A percentile compares a stretch with the other conserved stretches of the same genome.
Evolutionary conservation across 2,329 filamentous ascomycete species (phyloP).

Genomic region (Monosporascus sp.): DNA sequence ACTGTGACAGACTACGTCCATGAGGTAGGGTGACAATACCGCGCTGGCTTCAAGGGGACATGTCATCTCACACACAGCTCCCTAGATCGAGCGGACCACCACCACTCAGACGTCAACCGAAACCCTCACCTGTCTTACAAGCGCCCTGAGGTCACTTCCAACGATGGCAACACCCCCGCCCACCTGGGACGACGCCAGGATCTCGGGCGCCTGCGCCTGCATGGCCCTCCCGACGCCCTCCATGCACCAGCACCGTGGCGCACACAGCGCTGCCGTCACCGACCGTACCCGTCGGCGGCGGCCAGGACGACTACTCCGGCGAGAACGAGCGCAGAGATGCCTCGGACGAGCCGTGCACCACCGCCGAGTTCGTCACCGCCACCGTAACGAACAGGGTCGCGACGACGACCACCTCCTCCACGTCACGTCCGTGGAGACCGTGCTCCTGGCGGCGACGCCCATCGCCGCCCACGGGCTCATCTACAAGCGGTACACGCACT

Average conservation of each 20-base stretch:
- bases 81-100: background rate
- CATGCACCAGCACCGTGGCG: conserved; percentile 4
- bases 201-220: conserved; percentile 8
- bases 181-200: conserved; percentile 1
- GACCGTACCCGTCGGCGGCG: no score
- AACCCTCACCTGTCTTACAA: background rate
- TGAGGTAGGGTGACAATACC: background rate
- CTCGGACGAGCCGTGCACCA: no score
- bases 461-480: conserved; percentile 5
- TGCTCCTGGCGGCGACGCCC: conserved; percentile 9
- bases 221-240: conserved; percentile 3
- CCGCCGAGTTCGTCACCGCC: no score
- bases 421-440: conserved; percentile 2
- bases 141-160: background rate
- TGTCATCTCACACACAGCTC: background rate
- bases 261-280: background rate
- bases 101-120: background rate
- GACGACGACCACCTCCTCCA: background rate
- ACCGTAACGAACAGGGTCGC: no score
- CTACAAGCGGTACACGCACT: conserved; percentile 9
- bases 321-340: no score
- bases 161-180: background rate
- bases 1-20: background rate
- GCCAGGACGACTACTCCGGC: no score
- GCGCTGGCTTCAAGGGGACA: background rate